Conservation (phyloP, 352 stramenopile genomes). For the Phytophthora ramorum region DNA sequence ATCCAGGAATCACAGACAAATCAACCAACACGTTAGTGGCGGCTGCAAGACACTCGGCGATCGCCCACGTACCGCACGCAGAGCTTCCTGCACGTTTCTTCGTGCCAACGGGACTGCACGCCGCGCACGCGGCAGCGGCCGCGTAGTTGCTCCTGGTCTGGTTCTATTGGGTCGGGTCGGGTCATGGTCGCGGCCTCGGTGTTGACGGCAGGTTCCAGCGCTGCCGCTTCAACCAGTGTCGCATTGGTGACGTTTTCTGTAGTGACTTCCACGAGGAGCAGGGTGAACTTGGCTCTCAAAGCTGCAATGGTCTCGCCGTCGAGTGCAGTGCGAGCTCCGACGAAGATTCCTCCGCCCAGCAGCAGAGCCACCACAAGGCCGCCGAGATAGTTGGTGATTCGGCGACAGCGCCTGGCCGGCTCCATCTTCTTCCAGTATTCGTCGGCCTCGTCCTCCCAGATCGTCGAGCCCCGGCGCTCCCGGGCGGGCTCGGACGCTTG, state of each 20-base stretch:
- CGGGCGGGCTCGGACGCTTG: constrained; percentile 8
- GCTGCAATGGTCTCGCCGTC: constrained; percentile 21
- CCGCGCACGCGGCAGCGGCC: constrained; percentile 64
- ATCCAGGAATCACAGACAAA: constrained; percentile 8
- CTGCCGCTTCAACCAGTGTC: neutral
- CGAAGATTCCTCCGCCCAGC: constrained; percentile 27
- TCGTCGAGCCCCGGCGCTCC: constrained; percentile 45
- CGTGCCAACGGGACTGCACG: constrained; percentile 75
- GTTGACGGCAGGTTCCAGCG: neutral
- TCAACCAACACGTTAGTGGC: constrained; percentile 5
- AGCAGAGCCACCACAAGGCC: constrained; percentile 33
- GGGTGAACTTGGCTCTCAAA: constrained; percentile 22
- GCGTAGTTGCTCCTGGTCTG: constrained; percentile 50
- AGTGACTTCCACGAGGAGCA: constrained; percentile 1
- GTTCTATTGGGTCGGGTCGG: constrained; percentile 1
- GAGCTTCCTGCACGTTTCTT: constrained; percentile 74
- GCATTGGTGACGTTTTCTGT: constrained; percentile 14
- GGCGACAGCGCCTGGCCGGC: constrained; percentile 47
- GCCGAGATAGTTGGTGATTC: constrained; percentile 39
- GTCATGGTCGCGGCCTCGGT: neutral
- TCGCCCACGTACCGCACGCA: constrained; percentile 46
- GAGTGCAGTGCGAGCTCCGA: constrained; percentile 17
- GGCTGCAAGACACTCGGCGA: neutral
- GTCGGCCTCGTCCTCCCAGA: constrained; percentile 73
- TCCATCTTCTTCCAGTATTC: constrained; percentile 85